These are phyloP conservation scores for Corynascus novoguineensis DNA, from an alignment of 495 filamentous ascomycete genomes.

Conservation along the genomic window DNA sequence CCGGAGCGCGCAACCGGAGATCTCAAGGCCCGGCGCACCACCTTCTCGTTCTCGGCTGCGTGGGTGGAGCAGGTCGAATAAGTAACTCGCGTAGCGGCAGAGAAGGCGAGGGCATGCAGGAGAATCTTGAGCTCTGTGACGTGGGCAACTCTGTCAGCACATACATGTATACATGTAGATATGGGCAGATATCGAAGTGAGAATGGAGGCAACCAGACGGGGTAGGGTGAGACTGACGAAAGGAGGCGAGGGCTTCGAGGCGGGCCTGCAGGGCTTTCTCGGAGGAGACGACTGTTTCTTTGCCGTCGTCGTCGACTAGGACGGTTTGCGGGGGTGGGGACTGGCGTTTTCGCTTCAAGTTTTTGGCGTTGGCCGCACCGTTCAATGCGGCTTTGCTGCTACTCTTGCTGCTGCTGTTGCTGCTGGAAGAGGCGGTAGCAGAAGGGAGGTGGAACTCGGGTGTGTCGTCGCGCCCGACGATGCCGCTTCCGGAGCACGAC, in stretches of 20 bases:
- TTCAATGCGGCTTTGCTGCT: not conserved
- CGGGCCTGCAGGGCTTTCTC: slow-evolving; percentile 48
- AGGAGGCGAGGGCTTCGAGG: slow-evolving; percentile 63
- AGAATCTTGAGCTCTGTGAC: slow-evolving; percentile 58
- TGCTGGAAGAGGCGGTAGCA: not conserved
- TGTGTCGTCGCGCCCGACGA: slow-evolving; percentile 76
- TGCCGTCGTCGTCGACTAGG: slow-evolving; percentile 47
- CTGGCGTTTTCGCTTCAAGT: not conserved
- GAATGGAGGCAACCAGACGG: no score
- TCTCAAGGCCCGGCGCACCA: slow-evolving; percentile 62
- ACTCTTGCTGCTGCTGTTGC: no score
- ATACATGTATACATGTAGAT: no score
- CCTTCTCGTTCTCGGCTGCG: slow-evolving; percentile 78
- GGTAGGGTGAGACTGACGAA: slow-evolving; percentile 39
- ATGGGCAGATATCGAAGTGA: not conserved
- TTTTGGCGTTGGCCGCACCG: not conserved
- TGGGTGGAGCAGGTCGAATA: slow-evolving; percentile 93
- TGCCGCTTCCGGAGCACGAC: slow-evolving; percentile 90
- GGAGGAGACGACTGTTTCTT: slow-evolving; percentile 37
- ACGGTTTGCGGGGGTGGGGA: slow-evolving; percentile 16
- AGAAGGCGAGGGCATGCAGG: slow-evolving; percentile 77
- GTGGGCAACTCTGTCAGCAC: no score
- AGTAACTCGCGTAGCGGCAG: slow-evolving; percentile 66
- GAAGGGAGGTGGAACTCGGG: slow-evolving; percentile 53
- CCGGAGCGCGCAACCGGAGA: slow-evolving; percentile 58